Conservation (phyloP, 2,329 filamentous ascomycete genomes). For the Pseudogymnoascus pannorum region DNA sequence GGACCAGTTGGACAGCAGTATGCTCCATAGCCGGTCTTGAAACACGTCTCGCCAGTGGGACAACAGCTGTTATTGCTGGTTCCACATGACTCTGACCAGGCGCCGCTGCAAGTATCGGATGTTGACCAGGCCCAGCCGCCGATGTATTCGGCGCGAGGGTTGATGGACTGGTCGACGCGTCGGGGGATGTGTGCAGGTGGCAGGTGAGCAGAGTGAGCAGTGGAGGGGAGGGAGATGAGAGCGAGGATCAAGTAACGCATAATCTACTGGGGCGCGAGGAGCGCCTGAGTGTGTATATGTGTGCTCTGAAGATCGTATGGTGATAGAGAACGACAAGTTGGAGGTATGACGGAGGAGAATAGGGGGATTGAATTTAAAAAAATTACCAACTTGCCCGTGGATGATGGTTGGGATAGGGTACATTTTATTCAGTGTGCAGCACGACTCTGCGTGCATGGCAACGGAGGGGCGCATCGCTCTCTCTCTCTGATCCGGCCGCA, state of each 20-base stretch:
- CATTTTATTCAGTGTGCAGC: neutral
- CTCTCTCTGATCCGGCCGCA: too few relatives aligned
- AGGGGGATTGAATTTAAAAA: neutral
- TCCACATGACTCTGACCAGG: neutral
- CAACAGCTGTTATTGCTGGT: constrained; percentile 5
- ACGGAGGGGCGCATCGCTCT: neutral
- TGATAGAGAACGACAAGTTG: neutral
- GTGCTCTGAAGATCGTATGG: neutral
- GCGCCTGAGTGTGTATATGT: neutral
- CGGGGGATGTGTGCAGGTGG: neutral
- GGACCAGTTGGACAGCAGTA: neutral
- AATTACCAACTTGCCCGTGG: neutral
- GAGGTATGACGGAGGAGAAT: neutral
- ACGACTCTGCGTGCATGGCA: neutral
- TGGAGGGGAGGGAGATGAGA: neutral
- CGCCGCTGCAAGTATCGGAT: neutral
- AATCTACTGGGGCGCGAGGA: neutral
- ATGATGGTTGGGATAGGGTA: neutral
- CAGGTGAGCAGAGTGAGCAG: neutral
- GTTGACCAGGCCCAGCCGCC: neutral
- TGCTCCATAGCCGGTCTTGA: neutral
- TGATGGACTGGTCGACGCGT: constrained; percentile 2
- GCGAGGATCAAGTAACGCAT: neutral
- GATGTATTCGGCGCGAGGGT: neutral
- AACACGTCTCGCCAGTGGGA: neutral